Percentiles rank a stretch among this genome's conserved stretches.
Conservation (phyloP, 2,329 filamentous ascomycete species). For the Neofusicoccum umdonicola region DNA sequence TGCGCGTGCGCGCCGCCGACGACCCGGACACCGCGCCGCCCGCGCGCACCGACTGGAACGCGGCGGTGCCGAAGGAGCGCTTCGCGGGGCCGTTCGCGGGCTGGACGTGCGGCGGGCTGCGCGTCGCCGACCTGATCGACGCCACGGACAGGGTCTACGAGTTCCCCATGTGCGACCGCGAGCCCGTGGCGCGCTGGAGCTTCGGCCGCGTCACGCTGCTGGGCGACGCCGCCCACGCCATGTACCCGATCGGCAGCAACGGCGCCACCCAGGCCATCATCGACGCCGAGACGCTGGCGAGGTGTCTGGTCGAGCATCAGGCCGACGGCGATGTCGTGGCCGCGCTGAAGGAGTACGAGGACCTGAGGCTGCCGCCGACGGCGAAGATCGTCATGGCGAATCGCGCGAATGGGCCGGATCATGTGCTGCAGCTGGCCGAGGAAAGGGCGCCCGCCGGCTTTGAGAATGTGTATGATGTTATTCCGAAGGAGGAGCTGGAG, state of each 20-base stretch:
- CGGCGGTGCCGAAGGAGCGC: slow-evolving; percentile 39
- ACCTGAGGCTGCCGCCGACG: slow-evolving; percentile 41
- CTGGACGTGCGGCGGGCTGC: slow-evolving; percentile 45
- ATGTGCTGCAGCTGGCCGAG: slow-evolving; percentile 47
- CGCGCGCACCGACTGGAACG: slow-evolving; percentile 41
- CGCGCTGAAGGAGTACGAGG: slow-evolving; percentile 41
- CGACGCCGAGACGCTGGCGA: slow-evolving; percentile 41
- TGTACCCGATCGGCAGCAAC: slow-evolving; percentile 38
- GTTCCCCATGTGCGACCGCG: slow-evolving; percentile 49
- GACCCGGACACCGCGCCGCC: slow-evolving; percentile 46
- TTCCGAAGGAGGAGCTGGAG: slow-evolving; percentile 41
- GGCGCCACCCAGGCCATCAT: slow-evolving; percentile 29
- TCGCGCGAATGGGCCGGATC: slow-evolving; percentile 46
- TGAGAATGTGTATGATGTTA: slow-evolving; percentile 41
- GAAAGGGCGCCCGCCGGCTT: slow-evolving; percentile 40
- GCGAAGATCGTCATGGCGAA: slow-evolving; percentile 49
- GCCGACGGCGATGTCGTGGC: slow-evolving; percentile 31
- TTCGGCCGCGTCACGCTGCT: slow-evolving; percentile 39
- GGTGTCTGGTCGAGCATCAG: slow-evolving; percentile 29
- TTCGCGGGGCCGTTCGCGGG: slow-evolving; percentile 42
- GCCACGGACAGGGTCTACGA: slow-evolving; percentile 45
- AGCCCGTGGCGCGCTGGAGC: slow-evolving; percentile 41
- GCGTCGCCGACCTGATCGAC: slow-evolving; percentile 43
- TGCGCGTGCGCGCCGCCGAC: slow-evolving; percentile 42
- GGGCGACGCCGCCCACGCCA: slow-evolving; percentile 43